phyloP scores from a whole-genome alignment of 352 stramenopile genomes.

The Phytophthora cajani region DNA sequence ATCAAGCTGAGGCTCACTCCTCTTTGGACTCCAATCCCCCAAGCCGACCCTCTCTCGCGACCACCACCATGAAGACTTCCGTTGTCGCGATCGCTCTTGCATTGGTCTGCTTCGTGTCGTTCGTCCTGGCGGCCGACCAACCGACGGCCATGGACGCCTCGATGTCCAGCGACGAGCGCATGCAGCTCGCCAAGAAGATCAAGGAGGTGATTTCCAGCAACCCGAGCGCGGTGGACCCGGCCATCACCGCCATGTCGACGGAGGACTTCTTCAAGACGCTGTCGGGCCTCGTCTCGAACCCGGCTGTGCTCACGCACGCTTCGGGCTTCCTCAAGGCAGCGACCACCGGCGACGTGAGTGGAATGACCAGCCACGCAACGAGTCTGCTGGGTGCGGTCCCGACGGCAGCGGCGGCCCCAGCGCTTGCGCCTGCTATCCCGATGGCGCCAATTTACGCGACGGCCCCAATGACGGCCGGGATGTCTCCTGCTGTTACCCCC shows the following conservation, averaged over 20 bases:
- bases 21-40: constrained; percentile 4
- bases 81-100: constrained; percentile 4
- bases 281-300: constrained; percentile 2
- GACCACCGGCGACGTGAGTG: neutral
- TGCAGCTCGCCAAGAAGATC: constrained; percentile 23
- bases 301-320: neutral
- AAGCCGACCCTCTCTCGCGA: neutral
- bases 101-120: constrained; percentile 8
- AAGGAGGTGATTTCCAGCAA: constrained; percentile 11
- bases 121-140: constrained; percentile 10
- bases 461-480: neutral
- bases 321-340: constrained; percentile 4
- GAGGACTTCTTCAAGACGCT: constrained; percentile 17
- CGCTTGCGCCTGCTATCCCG: neutral
- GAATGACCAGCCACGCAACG: constrained; percentile 1
- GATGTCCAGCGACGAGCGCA: constrained; percentile 10
- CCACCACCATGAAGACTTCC: constrained; percentile 3
- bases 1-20: neutral
- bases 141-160: neutral
- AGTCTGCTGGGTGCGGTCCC: neutral
- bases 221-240: neutral
- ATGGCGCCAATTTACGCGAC: neutral
- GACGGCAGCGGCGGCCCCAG: neutral
- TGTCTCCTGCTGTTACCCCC: constrained; percentile 2
- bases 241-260: constrained; percentile 3